phyloP scores from a whole-genome alignment of 2,329 filamentous ascomycete species.

The Talaromyces marneffei region DNA sequence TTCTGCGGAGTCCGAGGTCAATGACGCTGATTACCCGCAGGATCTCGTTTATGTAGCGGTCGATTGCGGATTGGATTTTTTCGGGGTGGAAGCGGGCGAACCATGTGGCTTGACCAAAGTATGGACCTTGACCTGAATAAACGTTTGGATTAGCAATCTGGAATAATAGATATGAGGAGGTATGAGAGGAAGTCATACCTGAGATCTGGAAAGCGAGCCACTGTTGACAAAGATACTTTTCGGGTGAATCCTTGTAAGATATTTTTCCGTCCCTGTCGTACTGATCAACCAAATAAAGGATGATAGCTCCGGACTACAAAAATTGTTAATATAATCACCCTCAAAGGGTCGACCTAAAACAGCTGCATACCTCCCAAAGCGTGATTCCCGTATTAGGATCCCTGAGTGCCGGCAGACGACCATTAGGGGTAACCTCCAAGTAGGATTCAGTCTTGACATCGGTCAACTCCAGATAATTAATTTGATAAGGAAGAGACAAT shows the following conservation, averaged over 20 bases:
- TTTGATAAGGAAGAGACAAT: constrained; percentile 22
- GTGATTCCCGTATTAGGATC: constrained; percentile 10
- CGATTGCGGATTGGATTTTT: constrained; percentile 4
- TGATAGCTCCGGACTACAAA: constrained; percentile 18
- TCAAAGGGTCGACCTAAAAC: neutral
- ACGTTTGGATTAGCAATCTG: neutral
- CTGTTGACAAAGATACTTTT: neutral
- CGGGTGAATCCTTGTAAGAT: neutral
- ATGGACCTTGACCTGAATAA: constrained; percentile 7
- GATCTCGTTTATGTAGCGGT: constrained; percentile 8
- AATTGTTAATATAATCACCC: neutral
- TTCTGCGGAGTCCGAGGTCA: constrained; percentile 18
- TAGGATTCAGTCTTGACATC: constrained; percentile 16
- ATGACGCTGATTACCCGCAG: constrained; percentile 3
- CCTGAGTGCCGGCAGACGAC: constrained; percentile 9
- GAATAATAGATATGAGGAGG: neutral
- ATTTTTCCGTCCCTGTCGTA: constrained; percentile 9
- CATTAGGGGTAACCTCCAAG: constrained; percentile 10
- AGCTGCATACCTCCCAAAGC: constrained; percentile 7
- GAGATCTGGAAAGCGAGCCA: constrained; percentile 12
- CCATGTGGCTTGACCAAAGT: constrained; percentile 10
- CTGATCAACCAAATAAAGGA: constrained; percentile 3
- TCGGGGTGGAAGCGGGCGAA: constrained; percentile 7
- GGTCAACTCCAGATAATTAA: constrained; percentile 15
- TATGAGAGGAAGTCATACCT: neutral